Base-by-base conservation (phyloP, 352 stramenopile species). In the Phytophthora hibernalis region DNA sequence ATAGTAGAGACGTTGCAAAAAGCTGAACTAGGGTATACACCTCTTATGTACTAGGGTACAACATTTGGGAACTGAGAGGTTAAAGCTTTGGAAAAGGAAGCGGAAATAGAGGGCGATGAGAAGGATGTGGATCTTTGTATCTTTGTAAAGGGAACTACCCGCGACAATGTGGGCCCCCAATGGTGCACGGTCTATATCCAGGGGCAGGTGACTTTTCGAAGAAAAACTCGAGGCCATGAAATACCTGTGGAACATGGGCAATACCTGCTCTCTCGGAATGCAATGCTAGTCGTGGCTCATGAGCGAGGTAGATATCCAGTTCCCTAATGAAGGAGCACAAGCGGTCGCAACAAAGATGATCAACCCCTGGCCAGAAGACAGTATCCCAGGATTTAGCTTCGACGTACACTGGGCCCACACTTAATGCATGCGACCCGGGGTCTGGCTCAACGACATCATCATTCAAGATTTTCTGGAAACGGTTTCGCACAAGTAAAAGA, bases 11-110 rank as follows among this genome's bases (percentile, higher is more conserved):
- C 18, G 48, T 28, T 54, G 48, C 48, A 28, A 43, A 37, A 54
- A 54, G 42, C 16, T 54, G 16, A 21, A 43, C 43, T 54, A 54
- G 48, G 28, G 48, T 54, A 56, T 47, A 56, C 50, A 33, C 31
- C 50, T 42, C 31, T 30, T 54, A 42, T 54, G 28, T 43, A 31
- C 28, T 33, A 54, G 18, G 33, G 31, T 54, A 2, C 50, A 56
- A 55, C 49, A 55, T 55, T 18, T 12, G 49, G 49, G 49, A 55
- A 55, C 18, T 55, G 44, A 55, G 49, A 30, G 30, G n/a, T n/a
- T n/a, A 28, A 2, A 42, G 35, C 35, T 20, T 9, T 18, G 35
- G 35, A 42, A 13, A 42, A 42, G 12, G 35, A 42, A 42, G 11
- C 35, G 5, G 15, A 42, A 20, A 18, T 42, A 1, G 7, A 18